Evolutionary conservation across 495 filamentous ascomycete genomes (phyloP).

Genomic region (Penicillium steckii): DNA sequence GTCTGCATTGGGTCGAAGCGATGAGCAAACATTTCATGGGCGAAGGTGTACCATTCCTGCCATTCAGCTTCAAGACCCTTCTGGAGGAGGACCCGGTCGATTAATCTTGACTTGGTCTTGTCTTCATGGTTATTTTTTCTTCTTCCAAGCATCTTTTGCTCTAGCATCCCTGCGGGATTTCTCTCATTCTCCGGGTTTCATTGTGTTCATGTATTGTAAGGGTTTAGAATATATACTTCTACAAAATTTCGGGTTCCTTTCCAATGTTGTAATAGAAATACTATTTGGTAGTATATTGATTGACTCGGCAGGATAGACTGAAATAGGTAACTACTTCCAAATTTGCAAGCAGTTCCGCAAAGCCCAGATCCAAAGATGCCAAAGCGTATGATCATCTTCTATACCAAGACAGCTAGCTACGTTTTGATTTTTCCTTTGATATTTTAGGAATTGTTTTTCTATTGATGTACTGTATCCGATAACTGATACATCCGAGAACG

Average conservation of each 20-base stretch:
- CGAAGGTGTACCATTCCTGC: constrained; percentile 85
- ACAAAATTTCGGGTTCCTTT: not conserved
- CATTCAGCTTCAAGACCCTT: constrained; percentile 85
- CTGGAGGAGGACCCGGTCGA: constrained; percentile 79
- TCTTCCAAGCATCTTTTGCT: constrained; percentile 10
- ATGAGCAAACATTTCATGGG: constrained; percentile 99
- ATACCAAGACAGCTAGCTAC: too few relatives aligned
- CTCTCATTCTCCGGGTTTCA: constrained; percentile 15
- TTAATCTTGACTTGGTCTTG: constrained; percentile 24
- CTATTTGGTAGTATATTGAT: too few relatives aligned
- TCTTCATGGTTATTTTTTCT: constrained; percentile 13
- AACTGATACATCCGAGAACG: not conserved
- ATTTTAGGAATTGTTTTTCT: not conserved
- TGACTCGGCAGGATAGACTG: too few relatives aligned
- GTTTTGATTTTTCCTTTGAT: constrained; percentile 17
- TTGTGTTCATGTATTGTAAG: constrained; percentile 19
- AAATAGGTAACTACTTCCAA: too few relatives aligned
- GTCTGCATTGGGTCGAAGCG: constrained; percentile 99
- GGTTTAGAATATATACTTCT: constrained; percentile 17
- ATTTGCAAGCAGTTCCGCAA: too few relatives aligned
- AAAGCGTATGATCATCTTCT: too few relatives aligned
- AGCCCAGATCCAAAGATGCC: too few relatives aligned
- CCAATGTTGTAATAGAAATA: too few relatives aligned
- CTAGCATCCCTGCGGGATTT: constrained; percentile 16
- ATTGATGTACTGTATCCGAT: not conserved